Base-by-base conservation (phyloP, 2,329 filamentous ascomycete species). In the Amylocarpus encephaloides region DNA sequence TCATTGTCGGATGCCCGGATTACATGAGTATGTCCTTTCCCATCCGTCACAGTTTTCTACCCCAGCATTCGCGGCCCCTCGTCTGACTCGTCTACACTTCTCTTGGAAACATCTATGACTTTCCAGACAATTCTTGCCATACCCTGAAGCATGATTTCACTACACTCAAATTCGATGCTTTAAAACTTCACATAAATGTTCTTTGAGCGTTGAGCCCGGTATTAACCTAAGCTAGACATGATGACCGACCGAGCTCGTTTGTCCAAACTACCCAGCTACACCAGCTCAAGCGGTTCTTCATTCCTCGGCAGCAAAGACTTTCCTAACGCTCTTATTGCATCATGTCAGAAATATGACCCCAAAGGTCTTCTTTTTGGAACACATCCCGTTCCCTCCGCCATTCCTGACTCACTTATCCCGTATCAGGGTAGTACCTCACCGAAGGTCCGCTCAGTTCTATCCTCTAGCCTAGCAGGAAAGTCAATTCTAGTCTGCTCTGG, bases 1-100 rank as follows among this genome's bases (percentile, higher is more conserved):
- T 87, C 2, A 77, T 95, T 19, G 87, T 97, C 47, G 93, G 92
- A 1, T 95, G 90, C 67, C 89, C 91, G 1, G 92, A 98, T 68
- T 95, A 88, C 62, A 80, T 83, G 56, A 75, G 86, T 81, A 60
- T 70, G 66, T 72, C 9, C 11, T 10, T 36, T 36, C 22, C 7
- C 22, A 7, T 26, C 22, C 22, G 22, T 26, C 22, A 7, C 22
- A 26, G 22, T 7, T 26, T 26, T 26, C 22, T 7, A 26, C 22
- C 4, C 22, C 22, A 26, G 22, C 7, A 4, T 4, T 7, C 22
- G 22, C 22, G 4, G 22, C 7, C 7, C 7, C 22, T 26, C 22
- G 22, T 26, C 22, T 4, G 7, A 26, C 22, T 26, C 22, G 4
- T 26, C 22, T 26, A 26, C 22, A 26, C 7, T 26, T 4, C 22